A percentile compares a stretch with the other conserved stretches of the same genome.
Evolutionary conservation across 83 land plant genomes (phyloP).

Genomic region (Thuja plicata): DNA sequence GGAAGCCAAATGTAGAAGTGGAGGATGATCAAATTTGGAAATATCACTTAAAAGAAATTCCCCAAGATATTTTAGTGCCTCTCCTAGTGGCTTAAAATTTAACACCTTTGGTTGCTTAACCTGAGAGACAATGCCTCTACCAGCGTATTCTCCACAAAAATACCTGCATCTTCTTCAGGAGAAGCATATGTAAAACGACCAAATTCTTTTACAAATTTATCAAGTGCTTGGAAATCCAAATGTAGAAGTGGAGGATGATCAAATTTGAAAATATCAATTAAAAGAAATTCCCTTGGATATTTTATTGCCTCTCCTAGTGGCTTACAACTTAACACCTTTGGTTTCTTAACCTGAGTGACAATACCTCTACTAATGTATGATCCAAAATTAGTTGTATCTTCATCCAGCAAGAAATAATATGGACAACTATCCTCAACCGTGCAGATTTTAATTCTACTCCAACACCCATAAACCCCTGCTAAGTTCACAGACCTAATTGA

Average conservation of each 20-base stretch:
- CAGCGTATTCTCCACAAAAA: slow-evolving; percentile 59
- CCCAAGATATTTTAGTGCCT: too few relatives aligned
- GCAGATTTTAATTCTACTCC: too few relatives aligned
- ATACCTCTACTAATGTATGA: slow-evolving; percentile 80
- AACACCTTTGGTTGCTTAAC: slow-evolving; percentile 88
- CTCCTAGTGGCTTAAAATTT: too few relatives aligned
- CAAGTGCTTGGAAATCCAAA: slow-evolving; percentile 90
- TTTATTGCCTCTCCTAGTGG: slow-evolving; percentile 66
- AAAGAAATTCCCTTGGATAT: slow-evolving; percentile 83
- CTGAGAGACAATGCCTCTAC: slow-evolving; percentile 94
- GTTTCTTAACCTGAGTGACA: slow-evolving; percentile 95
- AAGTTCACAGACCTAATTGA: too few relatives aligned
- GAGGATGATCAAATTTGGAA: slow-evolving; percentile 93
- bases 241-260: slow-evolving; percentile 90
- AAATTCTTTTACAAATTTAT: slow-evolving; percentile 46
- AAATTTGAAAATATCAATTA: slow-evolving; percentile 89
- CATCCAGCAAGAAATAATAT: slow-evolving; percentile 81
- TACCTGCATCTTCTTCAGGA: slow-evolving; percentile 72
- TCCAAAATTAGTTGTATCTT: slow-evolving; percentile 78
- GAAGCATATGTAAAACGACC: slow-evolving; percentile 85
- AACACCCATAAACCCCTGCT: too few relatives aligned
- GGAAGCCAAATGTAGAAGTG: slow-evolving; percentile 84
- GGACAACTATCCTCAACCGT: too few relatives aligned
- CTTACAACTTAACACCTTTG: slow-evolving; percentile 77
- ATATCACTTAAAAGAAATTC: slow-evolving; percentile 88